Conservation (phyloP, 2,329 filamentous ascomycete species). For the Aspergillus ochraceus region DNA sequence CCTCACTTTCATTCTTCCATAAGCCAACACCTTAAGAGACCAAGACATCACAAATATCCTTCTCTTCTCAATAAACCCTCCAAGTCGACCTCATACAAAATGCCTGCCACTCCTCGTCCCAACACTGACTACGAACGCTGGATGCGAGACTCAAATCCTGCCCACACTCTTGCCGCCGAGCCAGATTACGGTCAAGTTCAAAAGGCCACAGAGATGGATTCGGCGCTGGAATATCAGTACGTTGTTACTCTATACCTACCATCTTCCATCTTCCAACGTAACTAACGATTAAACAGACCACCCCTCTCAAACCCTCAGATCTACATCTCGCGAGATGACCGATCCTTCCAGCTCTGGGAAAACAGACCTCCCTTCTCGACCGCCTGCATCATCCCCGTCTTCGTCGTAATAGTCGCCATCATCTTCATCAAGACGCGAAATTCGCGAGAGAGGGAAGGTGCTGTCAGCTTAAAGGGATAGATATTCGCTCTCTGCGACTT, state of each 20-base stretch:
- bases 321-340: neutral
- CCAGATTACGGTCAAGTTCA: neutral
- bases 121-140: conserved; percentile 7
- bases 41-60: neutral
- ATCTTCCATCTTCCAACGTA: neutral
- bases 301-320: neutral
- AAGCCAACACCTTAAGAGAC: neutral
- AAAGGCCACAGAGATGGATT: neutral
- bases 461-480: neutral
- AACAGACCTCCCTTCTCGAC: neutral
- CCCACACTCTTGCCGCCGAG: neutral
- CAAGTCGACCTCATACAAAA: neutral
- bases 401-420: neutral
- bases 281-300: neutral
- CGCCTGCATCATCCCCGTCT: neutral
- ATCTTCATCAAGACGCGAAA: neutral
- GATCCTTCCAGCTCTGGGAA: neutral
- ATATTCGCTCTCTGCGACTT: no score
- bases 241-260: neutral
- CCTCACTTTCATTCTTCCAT: neutral
- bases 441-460: neutral
- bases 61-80: neutral
- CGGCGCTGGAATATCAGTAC: neutral
- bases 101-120: neutral
- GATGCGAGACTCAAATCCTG: conserved; percentile 1